phyloP scores from a whole-genome alignment of 768 basidiomycete species.

The Lyophyllum semitale region DNA sequence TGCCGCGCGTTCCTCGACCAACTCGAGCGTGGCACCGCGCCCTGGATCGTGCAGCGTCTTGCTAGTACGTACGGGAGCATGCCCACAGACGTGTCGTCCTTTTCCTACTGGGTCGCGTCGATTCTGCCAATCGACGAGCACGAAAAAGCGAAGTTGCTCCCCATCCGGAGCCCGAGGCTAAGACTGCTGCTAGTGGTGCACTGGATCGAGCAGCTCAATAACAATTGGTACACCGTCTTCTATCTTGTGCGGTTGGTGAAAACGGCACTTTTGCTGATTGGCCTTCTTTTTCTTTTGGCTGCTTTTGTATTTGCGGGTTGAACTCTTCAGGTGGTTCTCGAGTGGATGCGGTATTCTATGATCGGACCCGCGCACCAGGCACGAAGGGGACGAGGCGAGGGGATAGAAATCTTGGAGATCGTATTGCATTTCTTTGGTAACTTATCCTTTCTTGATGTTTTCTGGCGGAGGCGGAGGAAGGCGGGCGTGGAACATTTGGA shows the following conservation, averaged over 20 bases:
- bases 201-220: constrained; percentile 82
- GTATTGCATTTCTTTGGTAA: background rate
- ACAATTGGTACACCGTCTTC: constrained; percentile 47
- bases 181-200: constrained; percentile 85
- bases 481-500: background rate
- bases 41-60: constrained; percentile 91
- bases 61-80: constrained; percentile 77
- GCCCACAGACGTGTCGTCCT: constrained; percentile 69
- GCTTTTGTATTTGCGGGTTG: constrained; percentile 1
- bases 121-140: constrained; percentile 91
- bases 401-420: background rate
- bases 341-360: constrained; percentile 62
- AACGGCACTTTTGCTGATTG: constrained; percentile 29
- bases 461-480: background rate
- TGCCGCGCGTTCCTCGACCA: constrained; percentile 47
- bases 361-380: background rate
- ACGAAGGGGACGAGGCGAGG: background rate
- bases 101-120: constrained; percentile 89
- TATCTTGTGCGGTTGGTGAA: constrained; percentile 17
- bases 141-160: constrained; percentile 85
- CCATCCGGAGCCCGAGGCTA: constrained; percentile 75
- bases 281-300: constrained; percentile 26
- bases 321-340: constrained; percentile 68
- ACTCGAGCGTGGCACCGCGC: constrained; percentile 68
- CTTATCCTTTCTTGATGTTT: constrained; percentile 1